Evolutionary conservation across 2,329 filamentous ascomycete species (phyloP).

Genomic region (Coniochaeta hoffmannii): DNA sequence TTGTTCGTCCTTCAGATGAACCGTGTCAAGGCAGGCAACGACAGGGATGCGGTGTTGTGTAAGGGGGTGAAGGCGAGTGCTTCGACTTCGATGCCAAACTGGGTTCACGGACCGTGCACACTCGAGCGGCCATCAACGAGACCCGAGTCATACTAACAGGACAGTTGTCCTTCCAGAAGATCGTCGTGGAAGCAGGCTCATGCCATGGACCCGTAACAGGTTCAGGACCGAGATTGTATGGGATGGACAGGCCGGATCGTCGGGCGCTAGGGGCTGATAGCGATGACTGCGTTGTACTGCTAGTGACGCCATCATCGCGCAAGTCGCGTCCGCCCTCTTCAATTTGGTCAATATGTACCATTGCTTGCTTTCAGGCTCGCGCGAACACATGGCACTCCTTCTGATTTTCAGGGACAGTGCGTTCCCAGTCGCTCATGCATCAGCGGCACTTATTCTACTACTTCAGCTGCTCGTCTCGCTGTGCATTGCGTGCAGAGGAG

Average conservation of each 20-base stretch:
- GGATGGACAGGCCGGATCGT: background rate
- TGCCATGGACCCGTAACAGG: background rate
- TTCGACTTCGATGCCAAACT: background rate
- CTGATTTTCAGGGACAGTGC: conserved; percentile 8
- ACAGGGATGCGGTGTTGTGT: too few relatives aligned
- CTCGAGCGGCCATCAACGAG: background rate
- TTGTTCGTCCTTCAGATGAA: background rate
- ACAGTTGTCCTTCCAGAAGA: background rate
- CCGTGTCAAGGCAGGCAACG: too few relatives aligned
- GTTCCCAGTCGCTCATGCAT: background rate
- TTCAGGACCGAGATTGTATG: too few relatives aligned
- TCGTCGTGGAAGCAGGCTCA: background rate
- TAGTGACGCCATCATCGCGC: background rate
- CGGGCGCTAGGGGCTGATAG: background rate
- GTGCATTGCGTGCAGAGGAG: background rate
- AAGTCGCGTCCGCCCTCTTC: background rate
- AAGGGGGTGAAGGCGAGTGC: too few relatives aligned
- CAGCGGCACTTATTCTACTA: background rate
- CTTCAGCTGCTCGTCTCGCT: background rate
- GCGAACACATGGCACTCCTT: conserved; percentile 7
- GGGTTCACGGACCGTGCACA: background rate
- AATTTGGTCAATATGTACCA: background rate
- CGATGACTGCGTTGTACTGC: background rate
- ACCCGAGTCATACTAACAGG: too few relatives aligned
- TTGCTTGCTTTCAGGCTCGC: background rate